phyloP scores from a whole-genome alignment of 2,329 filamentous ascomycete species.

The Alternaria triticimaculans region DNA sequence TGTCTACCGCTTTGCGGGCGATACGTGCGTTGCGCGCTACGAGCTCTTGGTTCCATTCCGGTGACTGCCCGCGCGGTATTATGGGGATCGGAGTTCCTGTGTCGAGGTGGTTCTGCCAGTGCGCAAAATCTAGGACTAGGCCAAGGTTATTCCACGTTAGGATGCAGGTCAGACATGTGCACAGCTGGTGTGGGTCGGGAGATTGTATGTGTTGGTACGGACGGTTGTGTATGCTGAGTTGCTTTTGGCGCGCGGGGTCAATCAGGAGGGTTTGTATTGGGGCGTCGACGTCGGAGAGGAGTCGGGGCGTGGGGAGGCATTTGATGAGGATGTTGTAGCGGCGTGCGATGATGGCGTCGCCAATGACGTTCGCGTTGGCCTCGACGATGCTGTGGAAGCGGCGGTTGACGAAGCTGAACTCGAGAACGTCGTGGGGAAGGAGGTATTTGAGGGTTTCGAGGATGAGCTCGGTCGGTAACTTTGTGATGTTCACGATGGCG shows the following conservation, averaged over 20 bases:
- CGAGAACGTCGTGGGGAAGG: slow-evolving; percentile 60
- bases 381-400: slow-evolving; percentile 54
- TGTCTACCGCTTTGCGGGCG: slow-evolving; percentile 55
- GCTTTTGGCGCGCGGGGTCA: slow-evolving; percentile 51
- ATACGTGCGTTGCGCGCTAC: slow-evolving; percentile 53
- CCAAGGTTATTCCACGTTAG: slow-evolving; percentile 64
- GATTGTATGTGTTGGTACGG: slow-evolving; percentile 61
- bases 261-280: slow-evolving; percentile 49
- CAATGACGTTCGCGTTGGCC: slow-evolving; percentile 54
- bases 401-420: slow-evolving; percentile 53
- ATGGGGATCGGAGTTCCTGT: slow-evolving; percentile 60
- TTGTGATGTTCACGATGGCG: slow-evolving; percentile 48
- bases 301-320: slow-evolving; percentile 60
- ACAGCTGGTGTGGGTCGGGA: slow-evolving; percentile 57
- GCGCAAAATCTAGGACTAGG: slow-evolving; percentile 62
- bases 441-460: slow-evolving; percentile 57
- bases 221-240: slow-evolving; percentile 56
- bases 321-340: slow-evolving; percentile 60
- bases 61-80: slow-evolving; percentile 56
- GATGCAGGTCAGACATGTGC: slow-evolving; percentile 64
- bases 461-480: slow-evolving; percentile 62
- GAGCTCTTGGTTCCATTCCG: slow-evolving; percentile 60
- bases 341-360: slow-evolving; percentile 51
- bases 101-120: slow-evolving; percentile 63
- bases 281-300: slow-evolving; percentile 52